phyloP scores from a whole-genome alignment of 2,329 filamentous ascomycete species.

The Pseudohalonectria lignicola region DNA sequence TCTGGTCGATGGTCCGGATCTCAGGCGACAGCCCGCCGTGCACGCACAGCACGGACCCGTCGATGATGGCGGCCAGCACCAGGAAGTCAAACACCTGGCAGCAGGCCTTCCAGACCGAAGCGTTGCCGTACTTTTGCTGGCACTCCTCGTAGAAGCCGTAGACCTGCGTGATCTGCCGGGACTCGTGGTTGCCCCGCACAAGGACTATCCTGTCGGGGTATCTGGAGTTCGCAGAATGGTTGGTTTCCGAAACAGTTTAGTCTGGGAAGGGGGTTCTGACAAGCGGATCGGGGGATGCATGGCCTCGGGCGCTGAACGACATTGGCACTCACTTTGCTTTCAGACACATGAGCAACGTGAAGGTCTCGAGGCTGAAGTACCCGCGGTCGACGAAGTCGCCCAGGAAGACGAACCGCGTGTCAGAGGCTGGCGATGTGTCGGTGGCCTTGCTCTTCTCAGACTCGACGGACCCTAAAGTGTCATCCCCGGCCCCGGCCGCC shows the following conservation, averaged over 20 bases:
- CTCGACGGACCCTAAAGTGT: too few species aligned
- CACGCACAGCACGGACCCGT: conserved; percentile 96
- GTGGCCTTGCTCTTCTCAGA: conserved; percentile 18
- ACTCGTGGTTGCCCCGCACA: conserved; percentile 96
- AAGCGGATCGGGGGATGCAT: neutral
- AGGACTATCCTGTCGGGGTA: conserved; percentile 93
- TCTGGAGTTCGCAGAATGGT: conserved; percentile 35
- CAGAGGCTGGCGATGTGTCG: conserved; percentile 33
- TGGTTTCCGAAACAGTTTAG: neutral
- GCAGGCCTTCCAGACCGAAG: conserved; percentile 99
- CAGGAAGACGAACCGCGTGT: conserved; percentile 48
- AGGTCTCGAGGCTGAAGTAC: conserved; percentile 96
- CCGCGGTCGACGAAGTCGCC: conserved; percentile 97
- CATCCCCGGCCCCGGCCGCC: conserved; percentile 19
- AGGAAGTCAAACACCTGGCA: conserved; percentile 99
- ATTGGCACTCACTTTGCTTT: conserved; percentile 50
- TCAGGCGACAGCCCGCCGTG: conserved; percentile 83
- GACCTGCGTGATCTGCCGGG: conserved; percentile 92
- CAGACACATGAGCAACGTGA: conserved; percentile 90
- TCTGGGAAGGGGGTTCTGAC: too few species aligned
- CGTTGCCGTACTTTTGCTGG: conserved; percentile 94
- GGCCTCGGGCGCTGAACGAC: neutral
- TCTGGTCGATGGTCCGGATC: conserved; percentile 97
- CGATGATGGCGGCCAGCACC: conserved; percentile 91
- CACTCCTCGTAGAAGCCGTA: conserved; percentile 99